Base-by-base conservation (phyloP, 176 grass and related monocot species). In the Ensete ventricosum region DNA sequence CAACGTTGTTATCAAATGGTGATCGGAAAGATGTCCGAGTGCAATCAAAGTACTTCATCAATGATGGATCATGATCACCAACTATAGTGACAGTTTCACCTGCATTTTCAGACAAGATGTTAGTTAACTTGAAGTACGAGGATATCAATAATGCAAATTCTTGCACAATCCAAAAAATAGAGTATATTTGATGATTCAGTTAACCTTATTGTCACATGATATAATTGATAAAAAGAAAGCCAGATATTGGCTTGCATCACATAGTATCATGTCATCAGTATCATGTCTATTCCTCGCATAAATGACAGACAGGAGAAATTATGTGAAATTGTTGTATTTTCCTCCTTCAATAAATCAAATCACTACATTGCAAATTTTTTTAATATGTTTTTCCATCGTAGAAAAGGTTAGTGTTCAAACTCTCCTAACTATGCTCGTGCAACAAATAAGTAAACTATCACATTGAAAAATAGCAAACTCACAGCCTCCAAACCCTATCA, bases 41-140 rank as follows among this genome's bases (percentile, higher is more conserved):
- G 81, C 91, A 99, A 60, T 99, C 95, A 77, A 99, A 99, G 51
- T 91, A 99, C 67, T 99, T 99, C 80, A 91, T 87, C 76, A 99
- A 66, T 55, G 84, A 63, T 76, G 95, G 90, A 82, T 99, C 95
- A 83, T 88, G 85, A 71, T 94, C 90, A 29, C 91, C 95, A 64
- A 99, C 81, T 69, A 99, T 79, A 57, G 95, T 94, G 14, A 99
- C 88, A 19, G 91, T 91, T 82, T 99, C 95, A 72, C 95, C 91
- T 89, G 87, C 49, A 65, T 68, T 50, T 29, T 55, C 34, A 34
- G 27, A 69, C 17, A 73, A 76, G 72, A 72, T n/a, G 62, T 52
- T 80, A 52, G 62, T 52, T 80, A 52, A 75, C 59, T 50, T 73
- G 58, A 23, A 72, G 62, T 71, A 71, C 23, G 48, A 54, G 14